Conservation (phyloP, 78 protist species). For the Mastigamoeba balamuthi region DNA sequence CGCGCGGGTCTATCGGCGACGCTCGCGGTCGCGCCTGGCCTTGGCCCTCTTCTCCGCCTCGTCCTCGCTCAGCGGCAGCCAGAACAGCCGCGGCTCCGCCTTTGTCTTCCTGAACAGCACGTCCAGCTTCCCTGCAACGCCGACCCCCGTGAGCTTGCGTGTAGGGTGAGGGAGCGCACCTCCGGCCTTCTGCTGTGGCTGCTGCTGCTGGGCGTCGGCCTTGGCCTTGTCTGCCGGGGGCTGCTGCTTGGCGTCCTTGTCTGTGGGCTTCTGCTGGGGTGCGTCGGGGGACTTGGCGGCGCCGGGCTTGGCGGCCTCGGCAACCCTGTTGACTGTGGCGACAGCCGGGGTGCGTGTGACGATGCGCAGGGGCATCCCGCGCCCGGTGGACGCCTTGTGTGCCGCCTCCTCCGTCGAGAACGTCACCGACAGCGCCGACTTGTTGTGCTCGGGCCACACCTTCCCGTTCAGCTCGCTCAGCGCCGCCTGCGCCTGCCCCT, state of each 20-base stretch:
- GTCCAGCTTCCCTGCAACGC: not conserved
- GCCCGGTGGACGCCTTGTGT: not conserved
- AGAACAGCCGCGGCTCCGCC: slow-evolving; percentile 1
- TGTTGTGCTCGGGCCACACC: slow-evolving; percentile 26
- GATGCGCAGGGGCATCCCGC: not conserved
- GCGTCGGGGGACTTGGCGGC: not conserved
- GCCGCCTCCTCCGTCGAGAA: slow-evolving; percentile 5
- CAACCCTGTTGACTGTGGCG: not conserved
- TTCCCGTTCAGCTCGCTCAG: not conserved
- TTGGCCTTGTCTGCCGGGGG: not conserved
- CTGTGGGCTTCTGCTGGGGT: not conserved
- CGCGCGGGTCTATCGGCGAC: too few relatives aligned
- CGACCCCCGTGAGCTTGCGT: not conserved
- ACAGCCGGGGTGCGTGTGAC: not conserved
- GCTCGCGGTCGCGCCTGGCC: too few relatives aligned
- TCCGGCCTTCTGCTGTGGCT: not conserved
- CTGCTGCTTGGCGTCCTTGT: not conserved
- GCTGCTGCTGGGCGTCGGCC: not conserved
- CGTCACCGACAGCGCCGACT: not conserved
- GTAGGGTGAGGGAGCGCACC: not conserved
- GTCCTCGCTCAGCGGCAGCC: slow-evolving; percentile 4
- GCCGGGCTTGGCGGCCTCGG: not conserved
- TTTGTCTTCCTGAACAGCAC: not conserved
- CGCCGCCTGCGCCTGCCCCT: slow-evolving; percentile 5
- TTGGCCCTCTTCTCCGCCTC: not conserved